phyloP scores from a whole-genome alignment of 768 basidiomycete genomes.

The Trametes gibbosa region DNA sequence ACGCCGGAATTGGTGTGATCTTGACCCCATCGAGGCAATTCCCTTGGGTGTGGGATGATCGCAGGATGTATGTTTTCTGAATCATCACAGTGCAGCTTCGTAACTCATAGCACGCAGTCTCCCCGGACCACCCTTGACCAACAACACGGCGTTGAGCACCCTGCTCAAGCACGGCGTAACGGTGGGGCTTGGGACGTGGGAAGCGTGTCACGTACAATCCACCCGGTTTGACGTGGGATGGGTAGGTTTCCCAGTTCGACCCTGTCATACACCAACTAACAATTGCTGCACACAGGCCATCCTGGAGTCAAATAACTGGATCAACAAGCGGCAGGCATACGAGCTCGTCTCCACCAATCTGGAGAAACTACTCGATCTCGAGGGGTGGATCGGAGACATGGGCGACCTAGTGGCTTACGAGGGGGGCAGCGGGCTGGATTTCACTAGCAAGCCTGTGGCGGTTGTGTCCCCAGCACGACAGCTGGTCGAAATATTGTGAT shows the following conservation, averaged over 20 bases:
- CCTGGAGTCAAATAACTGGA: constrained; percentile 37
- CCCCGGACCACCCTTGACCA: constrained; percentile 67
- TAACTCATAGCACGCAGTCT: constrained; percentile 34
- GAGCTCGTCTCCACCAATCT: constrained; percentile 41
- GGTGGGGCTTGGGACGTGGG: constrained; percentile 52
- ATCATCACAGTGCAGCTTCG: background rate
- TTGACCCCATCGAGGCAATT: constrained; percentile 58
- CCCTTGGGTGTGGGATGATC: constrained; percentile 60
- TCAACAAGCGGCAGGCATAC: constrained; percentile 35
- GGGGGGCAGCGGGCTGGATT: constrained; percentile 29
- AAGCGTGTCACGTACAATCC: constrained; percentile 33
- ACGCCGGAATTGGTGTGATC: constrained; percentile 38
- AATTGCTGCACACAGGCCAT: constrained; percentile 32
- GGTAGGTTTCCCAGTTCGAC: constrained; percentile 25
- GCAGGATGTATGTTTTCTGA: constrained; percentile 47
- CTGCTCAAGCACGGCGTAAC: constrained; percentile 62
- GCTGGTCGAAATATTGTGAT: constrained; percentile 31
- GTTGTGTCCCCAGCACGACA: constrained; percentile 27
- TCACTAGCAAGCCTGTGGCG: constrained; percentile 32
- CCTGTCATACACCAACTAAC: background rate
- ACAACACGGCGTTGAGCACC: constrained; percentile 49
- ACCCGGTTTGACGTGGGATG: constrained; percentile 39
- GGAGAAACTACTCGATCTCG: constrained; percentile 42
- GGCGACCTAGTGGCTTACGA: constrained; percentile 32
- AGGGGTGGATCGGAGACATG: constrained; percentile 36